Base-by-base conservation (phyloP, 371 early-diverging fungal species). In the Rhizopus arrhizus region DNA sequence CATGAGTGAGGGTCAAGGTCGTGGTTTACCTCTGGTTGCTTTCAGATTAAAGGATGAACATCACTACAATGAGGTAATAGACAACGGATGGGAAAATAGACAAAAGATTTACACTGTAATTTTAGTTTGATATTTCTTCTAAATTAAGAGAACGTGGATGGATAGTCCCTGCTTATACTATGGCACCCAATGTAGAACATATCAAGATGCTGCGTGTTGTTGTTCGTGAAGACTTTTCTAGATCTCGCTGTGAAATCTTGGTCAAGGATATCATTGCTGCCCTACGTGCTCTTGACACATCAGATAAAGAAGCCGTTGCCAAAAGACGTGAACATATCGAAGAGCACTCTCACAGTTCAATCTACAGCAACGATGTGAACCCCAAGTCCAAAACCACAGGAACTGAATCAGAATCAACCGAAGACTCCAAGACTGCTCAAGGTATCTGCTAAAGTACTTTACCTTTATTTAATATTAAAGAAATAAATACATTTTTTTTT, bases 11-110 rank as follows among this genome's bases (percentile, higher is more conserved):
- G 69, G 61, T 48, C 59, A 62, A 22, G 76, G 74, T 28, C 53
- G 62, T 9, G 89, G 89, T 1, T 60, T 88, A 46, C 90, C 91
- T 16, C 70, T 89, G 28, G 89, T 90, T 8, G 88, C 91, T 4
- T 90, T 87, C 66, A 59, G 61, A 35, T 70, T 90, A 4, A 76
- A 74, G 36, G 58, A 58, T 0, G 22, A 22, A 22, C 22, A 22
- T 22, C 22, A 22, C 22, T 22, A 22, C 22, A 49, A 62, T 0
- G 42, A 65, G 5, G 33, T 49, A 8, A 22, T 8, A 16, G 72
- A 69, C 46, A 65, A 79, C 53, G 74, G 76, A 48, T 22, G 22
- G 22, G 22, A 22, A 22, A 22, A 10, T 43, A 9, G 6, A 9
- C 6, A 9, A 9, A 9, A 1, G 36, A 4, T 13, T 32, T 15